Conservation (phyloP, 192 early-diverging fungal genomes). For the Coemansia sp. region DNA sequence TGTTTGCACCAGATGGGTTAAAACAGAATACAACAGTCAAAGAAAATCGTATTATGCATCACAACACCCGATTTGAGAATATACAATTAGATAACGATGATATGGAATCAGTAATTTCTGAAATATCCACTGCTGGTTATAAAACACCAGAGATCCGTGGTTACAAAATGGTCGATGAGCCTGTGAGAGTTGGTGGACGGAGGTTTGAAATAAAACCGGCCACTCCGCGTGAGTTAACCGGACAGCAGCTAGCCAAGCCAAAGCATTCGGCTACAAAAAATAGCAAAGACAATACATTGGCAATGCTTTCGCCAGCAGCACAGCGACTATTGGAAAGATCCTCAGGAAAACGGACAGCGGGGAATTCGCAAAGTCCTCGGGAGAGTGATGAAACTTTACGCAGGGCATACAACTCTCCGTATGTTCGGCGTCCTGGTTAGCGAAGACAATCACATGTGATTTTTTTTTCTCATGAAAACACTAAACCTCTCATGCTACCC, state of each 20-base stretch:
- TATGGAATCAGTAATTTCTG: constrained; percentile 15
- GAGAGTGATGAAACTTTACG: constrained; percentile 9
- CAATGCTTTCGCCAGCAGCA: constrained; percentile 39
- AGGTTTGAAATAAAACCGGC: constrained; percentile 26
- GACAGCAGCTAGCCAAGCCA: constrained; percentile 5
- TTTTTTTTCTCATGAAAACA: neutral
- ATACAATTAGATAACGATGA: neutral
- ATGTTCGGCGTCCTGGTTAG: constrained; percentile 8
- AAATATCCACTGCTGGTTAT: constrained; percentile 4
- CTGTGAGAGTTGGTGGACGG: neutral
- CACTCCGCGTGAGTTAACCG: constrained; percentile 23
- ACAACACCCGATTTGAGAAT: constrained; percentile 30
- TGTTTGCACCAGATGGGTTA: constrained; percentile 25
- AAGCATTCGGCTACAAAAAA: no score
- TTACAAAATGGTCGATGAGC: constrained; percentile 28
- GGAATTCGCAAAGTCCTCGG: neutral
- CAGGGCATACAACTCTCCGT: constrained; percentile 38
- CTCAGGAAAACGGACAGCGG: neutral
- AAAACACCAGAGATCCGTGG: constrained; percentile 37
- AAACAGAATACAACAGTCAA: neutral
- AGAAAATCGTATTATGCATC: constrained; percentile 21
- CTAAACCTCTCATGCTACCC: neutral
- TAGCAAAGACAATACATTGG: neutral
- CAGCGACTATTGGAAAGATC: constrained; percentile 24
- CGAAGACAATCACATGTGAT: constrained; percentile 5